A percentile compares a stretch with the other conserved stretches of the same genome.
These are phyloP conservation scores for Phytophthora vignae DNA, from an alignment of 352 stramenopile genomes.

Conservation along the genomic window DNA sequence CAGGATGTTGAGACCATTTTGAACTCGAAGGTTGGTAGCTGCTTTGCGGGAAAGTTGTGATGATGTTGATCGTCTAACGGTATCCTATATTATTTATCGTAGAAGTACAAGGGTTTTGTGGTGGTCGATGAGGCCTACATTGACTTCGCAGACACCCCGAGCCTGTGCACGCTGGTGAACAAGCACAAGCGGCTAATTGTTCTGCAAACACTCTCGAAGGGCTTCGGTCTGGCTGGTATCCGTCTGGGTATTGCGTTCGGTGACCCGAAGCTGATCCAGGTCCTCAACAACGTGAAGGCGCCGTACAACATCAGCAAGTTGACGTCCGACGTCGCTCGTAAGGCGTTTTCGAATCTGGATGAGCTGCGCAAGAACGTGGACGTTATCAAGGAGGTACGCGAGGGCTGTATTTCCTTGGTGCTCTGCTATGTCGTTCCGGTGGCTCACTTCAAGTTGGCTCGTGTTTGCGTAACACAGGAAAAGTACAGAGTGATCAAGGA, in stretches of 20 bases:
- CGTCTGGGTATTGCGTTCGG: slow-evolving; percentile 93
- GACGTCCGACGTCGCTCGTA: slow-evolving; percentile 86
- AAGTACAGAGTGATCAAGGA: slow-evolving; percentile 81
- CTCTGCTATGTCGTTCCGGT: not conserved
- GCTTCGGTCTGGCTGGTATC: slow-evolving; percentile 98
- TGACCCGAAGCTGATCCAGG: slow-evolving; percentile 93
- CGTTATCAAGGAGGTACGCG: slow-evolving; percentile 67
- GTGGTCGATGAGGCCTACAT: slow-evolving; percentile 99
- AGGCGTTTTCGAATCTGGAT: slow-evolving; percentile 68
- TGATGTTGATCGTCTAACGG: slow-evolving; percentile 1
- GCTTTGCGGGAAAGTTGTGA: not conserved
- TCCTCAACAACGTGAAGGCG: slow-evolving; percentile 99
- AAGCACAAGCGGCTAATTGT: slow-evolving; percentile 96
- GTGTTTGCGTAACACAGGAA: slow-evolving; percentile 61
- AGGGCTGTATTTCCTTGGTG: not conserved
- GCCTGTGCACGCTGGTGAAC: slow-evolving; percentile 90
- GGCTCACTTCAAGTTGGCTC: not conserved
- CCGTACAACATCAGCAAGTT: slow-evolving; percentile 99
- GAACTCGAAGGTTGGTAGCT: slow-evolving; percentile 60
- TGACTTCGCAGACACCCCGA: slow-evolving; percentile 92
- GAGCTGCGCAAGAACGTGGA: slow-evolving; percentile 69
- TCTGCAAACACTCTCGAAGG: slow-evolving; percentile 98
- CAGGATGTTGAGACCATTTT: slow-evolving; percentile 92
- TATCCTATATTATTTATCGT: not conserved
- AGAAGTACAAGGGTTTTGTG: slow-evolving; percentile 94